A percentile compares a stretch with the other conserved stretches of the same genome.
phyloP scores from a whole-genome alignment of 106 monocot species.

The Acorus gramineus region DNA sequence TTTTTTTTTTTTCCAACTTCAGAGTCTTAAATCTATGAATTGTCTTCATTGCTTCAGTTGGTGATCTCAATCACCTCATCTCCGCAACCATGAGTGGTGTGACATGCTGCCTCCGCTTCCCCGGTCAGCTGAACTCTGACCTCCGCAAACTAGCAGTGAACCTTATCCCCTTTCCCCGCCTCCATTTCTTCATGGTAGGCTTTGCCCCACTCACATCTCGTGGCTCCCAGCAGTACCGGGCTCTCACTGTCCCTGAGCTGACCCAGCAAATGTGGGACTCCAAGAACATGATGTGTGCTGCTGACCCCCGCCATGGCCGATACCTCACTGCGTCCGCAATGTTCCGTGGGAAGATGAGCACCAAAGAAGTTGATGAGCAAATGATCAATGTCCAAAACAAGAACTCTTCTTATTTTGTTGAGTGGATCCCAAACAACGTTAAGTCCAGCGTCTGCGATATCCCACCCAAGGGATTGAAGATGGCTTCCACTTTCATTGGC shows the following conservation, averaged over 20 bases:
- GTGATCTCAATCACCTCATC: slow-evolving; percentile 55
- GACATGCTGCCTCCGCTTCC: slow-evolving; percentile 56
- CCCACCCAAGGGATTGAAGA: too few relatives aligned
- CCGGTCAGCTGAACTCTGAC: slow-evolving; percentile 46
- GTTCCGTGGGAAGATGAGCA: slow-evolving; percentile 16
- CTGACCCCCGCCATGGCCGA: slow-evolving; percentile 53
- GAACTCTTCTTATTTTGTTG: too few relatives aligned
- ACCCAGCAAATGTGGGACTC: slow-evolving; percentile 69
- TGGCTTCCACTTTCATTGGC: too few relatives aligned
- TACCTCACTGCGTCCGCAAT: slow-evolving; percentile 54
- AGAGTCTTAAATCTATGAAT: too few relatives aligned
- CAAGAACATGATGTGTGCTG: slow-evolving; percentile 75
- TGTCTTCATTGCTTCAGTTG: slow-evolving; percentile 22
- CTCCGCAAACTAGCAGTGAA: slow-evolving; percentile 37
- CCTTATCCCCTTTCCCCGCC: slow-evolving; percentile 36
- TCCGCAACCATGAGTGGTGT: slow-evolving; percentile 59
- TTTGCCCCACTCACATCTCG: slow-evolving; percentile 52
- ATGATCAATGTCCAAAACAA: too few relatives aligned
- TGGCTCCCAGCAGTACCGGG: slow-evolving; percentile 57
- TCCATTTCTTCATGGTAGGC: slow-evolving; percentile 52
- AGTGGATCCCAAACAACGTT: too few relatives aligned
- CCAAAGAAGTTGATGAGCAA: too few relatives aligned
- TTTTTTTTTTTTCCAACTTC: too few relatives aligned
- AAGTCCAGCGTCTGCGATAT: too few relatives aligned
- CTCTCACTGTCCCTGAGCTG: slow-evolving; percentile 50